Evolutionary conservation across 371 early-diverging fungal species (phyloP).

Genomic region (Synchytrium microbalum): DNA sequence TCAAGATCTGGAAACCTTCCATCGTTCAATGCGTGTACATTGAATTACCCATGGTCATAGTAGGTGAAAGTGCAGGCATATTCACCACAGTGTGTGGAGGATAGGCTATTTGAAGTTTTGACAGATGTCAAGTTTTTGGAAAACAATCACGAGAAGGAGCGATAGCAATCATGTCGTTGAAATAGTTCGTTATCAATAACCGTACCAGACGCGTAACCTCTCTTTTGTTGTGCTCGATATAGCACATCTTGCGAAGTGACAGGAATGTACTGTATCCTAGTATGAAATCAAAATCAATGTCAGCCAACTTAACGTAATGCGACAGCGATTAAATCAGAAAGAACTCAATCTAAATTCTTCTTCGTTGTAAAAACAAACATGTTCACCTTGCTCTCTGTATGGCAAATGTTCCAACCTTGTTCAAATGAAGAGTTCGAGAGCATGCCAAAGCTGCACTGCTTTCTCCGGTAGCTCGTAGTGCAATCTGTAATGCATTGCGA

Average conservation of each 20-base stretch:
- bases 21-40: background rate
- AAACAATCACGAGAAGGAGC: background rate
- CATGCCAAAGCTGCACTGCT: too few species aligned
- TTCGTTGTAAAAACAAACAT: too few species aligned
- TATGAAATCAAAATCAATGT: too few species aligned
- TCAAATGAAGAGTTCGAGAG: too few species aligned
- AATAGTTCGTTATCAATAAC: too few species aligned
- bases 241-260: background rate
- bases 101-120: too few species aligned
- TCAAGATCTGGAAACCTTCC: background rate
- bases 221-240: background rate
- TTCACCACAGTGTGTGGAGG: slow-evolving; percentile 84
- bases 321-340: too few species aligned
- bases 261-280: background rate
- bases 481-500: background rate
- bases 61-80: slow-evolving; percentile 98
- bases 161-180: background rate
- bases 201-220: background rate
- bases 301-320: too few species aligned
- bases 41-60: slow-evolving; percentile 85
- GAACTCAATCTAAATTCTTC: too few species aligned
- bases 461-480: background rate
- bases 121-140: too few species aligned
- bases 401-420: too few species aligned
- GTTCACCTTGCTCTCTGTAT: too few species aligned